phyloP scores from a whole-genome alignment of 345 rosid genomes.

The Lepidium didymum region DNA sequence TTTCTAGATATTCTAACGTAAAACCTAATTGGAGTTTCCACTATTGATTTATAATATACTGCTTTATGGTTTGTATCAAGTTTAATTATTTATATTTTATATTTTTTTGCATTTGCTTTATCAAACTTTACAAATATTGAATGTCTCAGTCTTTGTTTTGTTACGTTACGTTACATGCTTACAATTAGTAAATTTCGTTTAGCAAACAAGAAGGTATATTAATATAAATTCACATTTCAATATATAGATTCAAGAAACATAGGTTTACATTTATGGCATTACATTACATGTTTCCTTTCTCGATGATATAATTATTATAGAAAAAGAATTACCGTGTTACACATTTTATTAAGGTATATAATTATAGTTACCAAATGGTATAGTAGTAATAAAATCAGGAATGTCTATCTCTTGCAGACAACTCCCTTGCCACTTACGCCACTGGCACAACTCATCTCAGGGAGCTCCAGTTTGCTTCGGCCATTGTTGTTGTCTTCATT shows the following conservation, averaged over 20 bases:
- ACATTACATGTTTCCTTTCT: conserved; percentile 10
- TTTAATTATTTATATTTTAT: not conserved
- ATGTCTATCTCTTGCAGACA: conserved; percentile 43
- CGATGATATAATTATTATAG: not conserved
- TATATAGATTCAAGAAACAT: not conserved
- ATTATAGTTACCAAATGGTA: not conserved
- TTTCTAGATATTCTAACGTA: too few relatives aligned
- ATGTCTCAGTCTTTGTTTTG: not conserved
- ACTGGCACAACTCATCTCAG: conserved; percentile 34
- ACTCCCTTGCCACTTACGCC: conserved; percentile 46
- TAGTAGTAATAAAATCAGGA: not conserved
- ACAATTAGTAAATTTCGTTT: not conserved
- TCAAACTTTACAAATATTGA: not conserved
- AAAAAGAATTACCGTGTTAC: too few relatives aligned
- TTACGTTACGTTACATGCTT: not conserved
- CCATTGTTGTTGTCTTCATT: not conserved
- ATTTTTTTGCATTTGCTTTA: not conserved
- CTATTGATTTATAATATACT: not conserved
- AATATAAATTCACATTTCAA: not conserved
- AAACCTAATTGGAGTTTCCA: not conserved
- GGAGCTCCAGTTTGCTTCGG: conserved; percentile 21
- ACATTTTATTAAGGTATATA: too few relatives aligned
- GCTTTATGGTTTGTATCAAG: not conserved
- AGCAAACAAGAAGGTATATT: not conserved
- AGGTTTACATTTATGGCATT: not conserved